Evolutionary conservation across 441 rosid genomes (phyloP), one percentile per base, ranked within the genome.

Genomic region (Mallotus japonicus): DNA sequence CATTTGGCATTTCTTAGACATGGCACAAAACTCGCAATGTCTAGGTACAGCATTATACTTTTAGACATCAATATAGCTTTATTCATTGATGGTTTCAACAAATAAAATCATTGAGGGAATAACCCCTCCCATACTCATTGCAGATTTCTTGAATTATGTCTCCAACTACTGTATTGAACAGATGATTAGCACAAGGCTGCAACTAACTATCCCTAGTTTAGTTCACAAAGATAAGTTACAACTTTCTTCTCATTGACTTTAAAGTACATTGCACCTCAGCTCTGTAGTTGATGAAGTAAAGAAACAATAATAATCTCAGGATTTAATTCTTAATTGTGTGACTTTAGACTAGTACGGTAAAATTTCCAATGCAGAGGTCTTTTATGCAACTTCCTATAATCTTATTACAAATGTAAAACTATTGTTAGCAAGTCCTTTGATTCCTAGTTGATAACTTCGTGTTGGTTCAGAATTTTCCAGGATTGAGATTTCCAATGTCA

Each of bases 131-230:
- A 16, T 28, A 49, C 8, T 24, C 60, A 16, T 34, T 24, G 16
- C 24, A 34, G 17, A 61, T 22, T 64, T 64, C 50, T 60, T 3
- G 60, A 42, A 55, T 67, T 61, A 73, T 64, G 60, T 47, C 42
- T 68, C 56, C 44, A 54, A 60, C 10, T 2, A 16, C 4, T 28
- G 28, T 69, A 50, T 69, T 17, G 22, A 44, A 59, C 34, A 44
- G n/a, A 28, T 50, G 44, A 54, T 66, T 5, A 66, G 32, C 19
- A 61, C 19, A 34, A 61, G 44, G 7, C 9, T 14, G 14, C 42
- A 34, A 61, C 5, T 61, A 32, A 49, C 57, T 22, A 24, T 24
- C 50, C 42, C 32, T 0, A 22, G 15, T 20, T n/a, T 65, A 20
- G 24, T n/a, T 44, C 2, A 42, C 6, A 16, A 11, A 65, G 20